These are phyloP conservation scores for Trametes polyzona DNA, from an alignment of 1,284 basidiomycete species.

Conservation along the genomic window DNA sequence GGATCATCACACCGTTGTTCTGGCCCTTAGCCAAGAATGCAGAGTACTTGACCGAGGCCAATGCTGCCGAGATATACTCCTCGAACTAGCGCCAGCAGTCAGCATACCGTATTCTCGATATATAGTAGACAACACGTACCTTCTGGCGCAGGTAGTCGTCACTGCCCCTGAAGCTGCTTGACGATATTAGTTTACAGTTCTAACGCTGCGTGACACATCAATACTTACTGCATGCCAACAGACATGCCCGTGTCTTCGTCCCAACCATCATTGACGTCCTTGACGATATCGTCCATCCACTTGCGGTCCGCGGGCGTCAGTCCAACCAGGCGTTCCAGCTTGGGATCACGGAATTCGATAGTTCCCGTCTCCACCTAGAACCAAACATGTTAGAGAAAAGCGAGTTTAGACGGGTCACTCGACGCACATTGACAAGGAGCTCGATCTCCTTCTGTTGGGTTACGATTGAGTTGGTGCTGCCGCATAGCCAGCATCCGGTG, in stretches of 20 bases:
- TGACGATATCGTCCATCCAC: slow-evolving; percentile 85
- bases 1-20: slow-evolving; percentile 62
- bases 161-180: slow-evolving; percentile 82
- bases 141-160: slow-evolving; percentile 91
- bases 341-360: slow-evolving; percentile 85
- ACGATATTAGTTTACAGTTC: not conserved
- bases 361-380: slow-evolving; percentile 85
- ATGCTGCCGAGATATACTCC: slow-evolving; percentile 81
- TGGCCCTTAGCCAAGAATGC: slow-evolving; percentile 78
- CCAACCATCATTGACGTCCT: slow-evolving; percentile 54
- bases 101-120: not conserved
- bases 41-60: slow-evolving; percentile 85
- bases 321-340: slow-evolving; percentile 75
- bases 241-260: slow-evolving; percentile 61
- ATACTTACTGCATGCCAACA: slow-evolving; percentile 67
- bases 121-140: slow-evolving; percentile 44
- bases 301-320: slow-evolving; percentile 94
- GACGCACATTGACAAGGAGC: slow-evolving; percentile 91
- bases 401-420: slow-evolving; percentile 27
- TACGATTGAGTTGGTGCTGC: slow-evolving; percentile 96
- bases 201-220: not conserved
- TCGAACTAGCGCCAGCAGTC: slow-evolving; percentile 60
- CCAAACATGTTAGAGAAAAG: slow-evolving; percentile 46
- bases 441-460: slow-evolving; percentile 94
- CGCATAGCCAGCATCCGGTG: slow-evolving; percentile 84